Evolutionary conservation across 257 asterid genomes (phyloP), one percentile per base, ranked within the genome.

Genomic region (Perilla frutescens): DNA sequence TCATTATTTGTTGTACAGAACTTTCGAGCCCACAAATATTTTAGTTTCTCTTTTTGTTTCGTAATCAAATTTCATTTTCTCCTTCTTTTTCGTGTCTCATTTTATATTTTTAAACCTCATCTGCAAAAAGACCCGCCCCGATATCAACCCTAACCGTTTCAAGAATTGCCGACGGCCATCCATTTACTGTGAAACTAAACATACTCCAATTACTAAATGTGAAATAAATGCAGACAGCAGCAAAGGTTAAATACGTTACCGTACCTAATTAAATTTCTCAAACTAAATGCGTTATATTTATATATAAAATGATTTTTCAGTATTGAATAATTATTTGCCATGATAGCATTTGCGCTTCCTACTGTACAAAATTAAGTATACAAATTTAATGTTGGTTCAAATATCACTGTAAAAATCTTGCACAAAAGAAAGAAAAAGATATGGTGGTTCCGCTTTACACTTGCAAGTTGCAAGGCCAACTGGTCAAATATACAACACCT

Each of bases 401-500:
- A 59, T 44, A 58, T 45, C 57, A 41, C 15, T 9, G 4, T 51
- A 36, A 39, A 73, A 31, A 68, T 62, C 51, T 31, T 48, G 13
- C 2, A 29, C 11, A 54, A 50, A 50, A 40, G 44, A 41, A 47
- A 34, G 6, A 11, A 34, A 64, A 43, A 26, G 3, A 54, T 37
- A 34, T 40, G 39, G 47, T n/a, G 1, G 32, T 29, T 80, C 63
- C 57, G 61, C 79, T 78, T 72, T 74, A 71, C 76, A 71, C 58
- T 53, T 60, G 60, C 70, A 43, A 73, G 40, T 54, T 79, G 77
- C 63, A 13, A 56, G 4, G 31, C 61, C 61, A 63, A 62, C 66
- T 44, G 51, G 84, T 82, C 91, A 85, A 84, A 68, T 56, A 7
- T 55, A 66, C 82, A 58, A 79, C 81, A 88, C 83, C 66, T 48